Evolutionary conservation across 176 grass and related monocot species (phyloP).

Genomic region (Cymbopogon citratus): DNA sequence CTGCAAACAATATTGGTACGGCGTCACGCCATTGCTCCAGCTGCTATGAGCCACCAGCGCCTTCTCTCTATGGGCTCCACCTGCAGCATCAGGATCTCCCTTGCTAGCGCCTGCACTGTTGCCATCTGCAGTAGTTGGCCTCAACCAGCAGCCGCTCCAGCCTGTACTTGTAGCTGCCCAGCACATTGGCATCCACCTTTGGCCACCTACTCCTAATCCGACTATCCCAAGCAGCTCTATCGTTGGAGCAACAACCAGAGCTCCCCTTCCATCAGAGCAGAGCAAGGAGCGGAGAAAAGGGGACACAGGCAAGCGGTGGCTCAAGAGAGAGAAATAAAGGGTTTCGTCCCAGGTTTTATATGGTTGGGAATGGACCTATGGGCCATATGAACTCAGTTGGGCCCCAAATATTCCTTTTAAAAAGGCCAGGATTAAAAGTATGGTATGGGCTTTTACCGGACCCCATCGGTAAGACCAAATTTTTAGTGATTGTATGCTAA

Average conservation of each 20-base stretch:
- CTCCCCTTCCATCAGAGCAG: not conserved
- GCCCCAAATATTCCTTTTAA: not conserved
- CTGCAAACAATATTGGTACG: not conserved
- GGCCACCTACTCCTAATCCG: not conserved
- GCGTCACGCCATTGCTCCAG: too few species aligned
- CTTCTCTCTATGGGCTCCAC: not conserved
- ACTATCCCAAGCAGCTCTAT: not conserved
- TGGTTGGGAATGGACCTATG: not conserved
- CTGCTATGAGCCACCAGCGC: not conserved
- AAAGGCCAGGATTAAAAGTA: not conserved
- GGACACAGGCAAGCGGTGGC: not conserved
- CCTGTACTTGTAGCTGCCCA: not conserved
- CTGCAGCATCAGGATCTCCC: not conserved
- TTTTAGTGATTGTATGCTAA: not conserved
- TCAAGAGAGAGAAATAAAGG: not conserved
- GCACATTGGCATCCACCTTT: not conserved
- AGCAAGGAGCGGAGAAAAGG: not conserved
- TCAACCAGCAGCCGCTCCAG: not conserved
- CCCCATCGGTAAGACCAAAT: not conserved
- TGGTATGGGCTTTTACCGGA: not conserved
- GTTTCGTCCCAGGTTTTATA: not conserved
- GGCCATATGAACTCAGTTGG: not conserved
- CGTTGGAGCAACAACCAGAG: not conserved
- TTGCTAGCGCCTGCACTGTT: not conserved
- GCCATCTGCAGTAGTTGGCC: not conserved